These are phyloP conservation scores for Myriangium duriaei DNA, from an alignment of 2,329 filamentous ascomycete species.

Conservation along the genomic window DNA sequence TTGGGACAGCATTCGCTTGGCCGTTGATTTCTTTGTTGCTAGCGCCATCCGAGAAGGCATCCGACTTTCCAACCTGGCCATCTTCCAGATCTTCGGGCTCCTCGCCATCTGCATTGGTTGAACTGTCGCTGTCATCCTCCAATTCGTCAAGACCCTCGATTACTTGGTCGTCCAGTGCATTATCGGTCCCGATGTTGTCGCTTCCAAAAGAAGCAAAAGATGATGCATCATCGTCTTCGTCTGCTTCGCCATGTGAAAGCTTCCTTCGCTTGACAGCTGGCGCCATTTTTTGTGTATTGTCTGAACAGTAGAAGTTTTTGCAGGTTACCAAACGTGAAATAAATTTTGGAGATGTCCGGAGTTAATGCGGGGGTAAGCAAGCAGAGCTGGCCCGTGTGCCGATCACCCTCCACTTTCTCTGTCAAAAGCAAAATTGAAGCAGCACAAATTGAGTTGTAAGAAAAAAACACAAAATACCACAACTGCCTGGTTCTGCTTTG, in stretches of 20 bases:
- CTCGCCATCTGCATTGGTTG: slow-evolving; percentile 1
- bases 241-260: slow-evolving; percentile 13
- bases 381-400: too few species aligned
- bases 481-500: too few species aligned
- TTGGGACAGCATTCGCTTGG: background rate
- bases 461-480: too few species aligned
- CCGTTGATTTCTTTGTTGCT: slow-evolving; percentile 1
- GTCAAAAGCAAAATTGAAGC: too few species aligned
- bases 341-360: too few species aligned
- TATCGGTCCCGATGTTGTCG: slow-evolving; percentile 9
- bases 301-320: too few species aligned
- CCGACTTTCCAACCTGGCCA: too few species aligned
- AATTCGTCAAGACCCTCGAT: slow-evolving; percentile 12
- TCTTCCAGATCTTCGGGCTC: slow-evolving; percentile 1
- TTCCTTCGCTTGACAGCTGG: slow-evolving; percentile 1
- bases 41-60: too few species aligned
- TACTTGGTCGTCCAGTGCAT: slow-evolving; percentile 10
- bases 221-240: slow-evolving; percentile 14
- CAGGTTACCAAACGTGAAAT: too few species aligned
- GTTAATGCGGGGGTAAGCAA: too few species aligned
- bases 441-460: too few species aligned
- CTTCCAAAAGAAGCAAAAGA: slow-evolving; percentile 23
- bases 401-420: too few species aligned
- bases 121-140: slow-evolving; percentile 11
- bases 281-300: slow-evolving; percentile 1